Conservation (phyloP, 371 early-diverging fungal species). For the Choanephora cucurbitarum region DNA sequence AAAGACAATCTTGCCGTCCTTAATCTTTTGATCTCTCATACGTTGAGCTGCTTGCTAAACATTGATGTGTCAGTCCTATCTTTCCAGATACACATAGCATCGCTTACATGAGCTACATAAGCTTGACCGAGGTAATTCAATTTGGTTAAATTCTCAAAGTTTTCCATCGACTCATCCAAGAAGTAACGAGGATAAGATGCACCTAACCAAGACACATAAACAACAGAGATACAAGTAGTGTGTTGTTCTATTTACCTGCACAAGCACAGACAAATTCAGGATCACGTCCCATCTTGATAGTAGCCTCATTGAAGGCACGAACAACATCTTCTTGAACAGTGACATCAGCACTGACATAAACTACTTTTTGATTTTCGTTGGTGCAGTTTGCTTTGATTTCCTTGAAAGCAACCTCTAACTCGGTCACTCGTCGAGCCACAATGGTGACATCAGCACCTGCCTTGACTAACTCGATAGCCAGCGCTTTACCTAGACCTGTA, state of each 20-base stretch:
- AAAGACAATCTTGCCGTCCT: constrained; percentile 73
- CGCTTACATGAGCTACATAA: constrained; percentile 70
- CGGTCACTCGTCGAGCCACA: constrained; percentile 70
- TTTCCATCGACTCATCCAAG: constrained; percentile 64
- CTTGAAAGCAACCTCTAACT: constrained; percentile 57
- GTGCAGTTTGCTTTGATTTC: constrained; percentile 52
- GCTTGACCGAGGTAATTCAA: constrained; percentile 85
- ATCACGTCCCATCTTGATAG: constrained; percentile 51
- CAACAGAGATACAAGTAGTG: too few species aligned
- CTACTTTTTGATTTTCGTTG: constrained; percentile 51
- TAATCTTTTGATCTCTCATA: constrained; percentile 63
- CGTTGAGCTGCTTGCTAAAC: constrained; percentile 64
- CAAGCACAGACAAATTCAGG: constrained; percentile 81
- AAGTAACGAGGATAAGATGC: constrained; percentile 74
- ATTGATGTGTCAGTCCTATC: constrained; percentile 41
- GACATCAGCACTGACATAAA: constrained; percentile 63
- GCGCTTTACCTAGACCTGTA: constrained; percentile 85
- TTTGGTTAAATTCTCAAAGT: constrained; percentile 63
- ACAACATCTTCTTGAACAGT: constrained; percentile 55
- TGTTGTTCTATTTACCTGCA: too few species aligned
- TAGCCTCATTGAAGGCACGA: constrained; percentile 67
- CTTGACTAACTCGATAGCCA: constrained; percentile 75
- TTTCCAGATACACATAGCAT: constrained; percentile 39
- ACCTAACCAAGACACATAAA: constrained; percentile 38
- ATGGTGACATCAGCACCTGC: constrained; percentile 89